Evolutionary conservation across 805 yeast genomes (phyloP), one percentile per base, ranked within the genome.

Genomic region (Lachancea mirantina): DNA sequence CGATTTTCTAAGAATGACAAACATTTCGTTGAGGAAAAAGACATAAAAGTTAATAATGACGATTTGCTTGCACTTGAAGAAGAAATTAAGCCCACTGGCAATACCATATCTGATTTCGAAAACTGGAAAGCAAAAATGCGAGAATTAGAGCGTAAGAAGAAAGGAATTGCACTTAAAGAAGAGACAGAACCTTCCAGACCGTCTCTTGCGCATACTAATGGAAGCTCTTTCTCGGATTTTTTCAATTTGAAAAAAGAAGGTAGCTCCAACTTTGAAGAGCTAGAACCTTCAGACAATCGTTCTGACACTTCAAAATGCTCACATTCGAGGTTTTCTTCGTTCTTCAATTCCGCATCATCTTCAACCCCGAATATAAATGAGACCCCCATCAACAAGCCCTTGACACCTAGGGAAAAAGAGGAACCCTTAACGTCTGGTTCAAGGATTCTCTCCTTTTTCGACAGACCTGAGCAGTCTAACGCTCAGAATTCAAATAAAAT

Each of bases 71-170:
- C 53, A 13, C 39, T 57, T 19, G 63, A 58, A 38, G 52, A 47
- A 20, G 54, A 50, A 25, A 50, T 57, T 17, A 50, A 47, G 24
- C 47, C 57, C 7, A 48, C 55, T 2, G 63, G 63, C n/a, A 55
- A 58, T 36, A 43, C 59, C 17, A 53, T 57, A 46, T 53, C 52
- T 8, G 69, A 63, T 40, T 65, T 65, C 40, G 70, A 64, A 40
- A 44, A 52, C 19, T 63, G 63, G 61, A 64, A 55, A 39, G 55
- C 60, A 2, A 55, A 53, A 44, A 56, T 62, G 53, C 61, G 52
- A 34, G 59, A 50, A 30, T 47, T 56, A 35, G 65, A 60, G 28
- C 57, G 57, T 34, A 49, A 45, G 26, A 60, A 59, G 33, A 52
- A 53, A 32, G 62, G 61, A 17, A 46, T 50, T 8, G 19, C 35